A percentile compares a stretch with the other conserved stretches of the same genome.
Evolutionary conservation across 1,139 yeast genomes (phyloP).

Genomic region (Diutina siamensis): DNA sequence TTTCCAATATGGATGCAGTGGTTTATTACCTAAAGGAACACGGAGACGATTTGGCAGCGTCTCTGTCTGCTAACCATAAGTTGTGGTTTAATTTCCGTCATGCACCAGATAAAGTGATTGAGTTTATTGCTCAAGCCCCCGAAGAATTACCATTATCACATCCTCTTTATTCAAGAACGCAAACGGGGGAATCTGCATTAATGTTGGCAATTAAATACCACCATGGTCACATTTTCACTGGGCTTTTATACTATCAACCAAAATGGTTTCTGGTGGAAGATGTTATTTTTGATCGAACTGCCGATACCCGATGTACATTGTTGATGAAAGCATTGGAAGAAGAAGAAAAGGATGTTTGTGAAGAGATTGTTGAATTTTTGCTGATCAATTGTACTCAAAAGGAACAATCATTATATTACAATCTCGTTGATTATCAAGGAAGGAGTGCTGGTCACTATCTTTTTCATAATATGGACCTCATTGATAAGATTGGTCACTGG

Average conservation of each 20-base stretch:
- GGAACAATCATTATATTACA: conserved; percentile 41
- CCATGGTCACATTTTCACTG: conserved; percentile 31
- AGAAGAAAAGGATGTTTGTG: conserved; percentile 38
- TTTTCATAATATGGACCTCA: conserved; percentile 44
- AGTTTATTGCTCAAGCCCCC: neutral
- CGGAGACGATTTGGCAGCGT: conserved; percentile 24
- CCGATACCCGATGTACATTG: conserved; percentile 38
- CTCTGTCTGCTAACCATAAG: conserved; percentile 38
- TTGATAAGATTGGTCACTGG: conserved; percentile 42
- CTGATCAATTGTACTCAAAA: conserved; percentile 26
- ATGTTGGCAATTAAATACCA: conserved; percentile 34
- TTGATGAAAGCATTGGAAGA: conserved; percentile 49
- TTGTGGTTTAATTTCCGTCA: conserved; percentile 39
- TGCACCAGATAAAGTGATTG: neutral
- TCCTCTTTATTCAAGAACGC: neutral
- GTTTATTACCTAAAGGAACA: conserved; percentile 44
- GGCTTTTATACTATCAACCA: conserved; percentile 31
- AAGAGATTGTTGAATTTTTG: conserved; percentile 37
- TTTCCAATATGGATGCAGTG: conserved; percentile 80
- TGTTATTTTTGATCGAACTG: conserved; percentile 49
- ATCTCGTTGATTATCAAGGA: conserved; percentile 35
- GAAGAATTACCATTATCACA: neutral
- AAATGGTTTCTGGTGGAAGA: conserved; percentile 54
- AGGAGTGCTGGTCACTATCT: conserved; percentile 69
- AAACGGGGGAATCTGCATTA: neutral